phyloP scores from a whole-genome alignment of 345 rosid species.

The Melaleuca quinquenervia region DNA sequence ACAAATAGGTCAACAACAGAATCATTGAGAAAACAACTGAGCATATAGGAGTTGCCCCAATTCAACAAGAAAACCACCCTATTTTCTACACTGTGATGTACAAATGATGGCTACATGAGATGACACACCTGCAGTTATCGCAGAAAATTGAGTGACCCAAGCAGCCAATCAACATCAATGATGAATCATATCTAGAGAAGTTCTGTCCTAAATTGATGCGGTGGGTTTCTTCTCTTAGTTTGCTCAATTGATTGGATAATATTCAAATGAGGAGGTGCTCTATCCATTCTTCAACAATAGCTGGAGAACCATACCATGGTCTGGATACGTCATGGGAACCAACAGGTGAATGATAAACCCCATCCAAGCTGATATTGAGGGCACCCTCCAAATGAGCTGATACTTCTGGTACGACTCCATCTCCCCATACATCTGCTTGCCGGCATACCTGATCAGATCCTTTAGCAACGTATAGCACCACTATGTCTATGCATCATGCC shows the following conservation, averaged over 20 bases:
- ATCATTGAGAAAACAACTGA: background rate
- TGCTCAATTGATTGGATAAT: background rate
- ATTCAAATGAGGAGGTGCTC: slow-evolving; percentile 51
- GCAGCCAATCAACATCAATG: background rate
- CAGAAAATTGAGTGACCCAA: background rate
- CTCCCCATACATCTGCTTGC: slow-evolving; percentile 92
- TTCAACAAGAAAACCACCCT: background rate
- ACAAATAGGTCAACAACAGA: background rate
- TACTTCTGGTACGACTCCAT: slow-evolving; percentile 86
- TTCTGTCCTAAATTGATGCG: background rate
- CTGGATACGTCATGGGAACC: slow-evolving; percentile 64
- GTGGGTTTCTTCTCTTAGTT: background rate
- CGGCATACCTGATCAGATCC: slow-evolving; percentile 51
- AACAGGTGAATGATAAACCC: slow-evolving; percentile 87
- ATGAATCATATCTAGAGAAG: background rate
- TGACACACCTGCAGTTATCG: background rate
- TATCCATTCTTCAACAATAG: slow-evolving; percentile 59
- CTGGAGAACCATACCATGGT: slow-evolving; percentile 92
- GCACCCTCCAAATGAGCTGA: slow-evolving; percentile 86
- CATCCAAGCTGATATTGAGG: slow-evolving; percentile 60
- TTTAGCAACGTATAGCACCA: background rate
- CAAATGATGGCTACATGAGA: background rate
- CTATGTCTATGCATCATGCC: background rate
- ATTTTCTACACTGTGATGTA: background rate
- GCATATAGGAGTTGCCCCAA: background rate